These are phyloP conservation scores for Scheffersomyces quercinus DNA, from an alignment of 1,139 yeast species.

Conservation along the genomic window DNA sequence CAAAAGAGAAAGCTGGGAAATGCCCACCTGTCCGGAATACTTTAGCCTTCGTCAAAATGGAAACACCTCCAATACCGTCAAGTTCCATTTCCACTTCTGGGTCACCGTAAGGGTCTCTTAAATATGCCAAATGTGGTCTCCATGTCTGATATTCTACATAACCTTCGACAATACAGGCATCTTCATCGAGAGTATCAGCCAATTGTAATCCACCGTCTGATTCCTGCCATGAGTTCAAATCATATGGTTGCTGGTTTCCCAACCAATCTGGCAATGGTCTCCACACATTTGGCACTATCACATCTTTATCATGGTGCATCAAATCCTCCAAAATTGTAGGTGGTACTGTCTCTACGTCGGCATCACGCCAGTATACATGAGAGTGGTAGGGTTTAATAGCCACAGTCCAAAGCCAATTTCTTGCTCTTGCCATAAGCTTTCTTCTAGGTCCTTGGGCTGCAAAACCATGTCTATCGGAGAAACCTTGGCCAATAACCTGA, in stretches of 20 bases:
- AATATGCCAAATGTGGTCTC: constrained; percentile 87
- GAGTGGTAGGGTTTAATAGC: constrained; percentile 55
- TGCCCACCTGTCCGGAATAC: constrained; percentile 82
- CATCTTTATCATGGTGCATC: constrained; percentile 56
- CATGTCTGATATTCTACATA: constrained; percentile 91
- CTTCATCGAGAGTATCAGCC: constrained; percentile 77
- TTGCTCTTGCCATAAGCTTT: constrained; percentile 55
- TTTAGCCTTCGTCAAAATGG: constrained; percentile 75
- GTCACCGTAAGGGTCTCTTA: constrained; percentile 84
- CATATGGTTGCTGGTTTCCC: constrained; percentile 88
- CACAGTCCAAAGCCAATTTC: constrained; percentile 55
- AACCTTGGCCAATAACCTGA: constrained; percentile 53
- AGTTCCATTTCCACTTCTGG: constrained; percentile 84
- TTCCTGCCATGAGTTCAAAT: constrained; percentile 89
- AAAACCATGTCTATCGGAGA: constrained; percentile 54
- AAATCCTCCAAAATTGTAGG: constrained; percentile 52
- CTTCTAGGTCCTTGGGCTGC: constrained; percentile 58
- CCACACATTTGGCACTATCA: constrained; percentile 85
- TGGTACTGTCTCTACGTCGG: constrained; percentile 55
- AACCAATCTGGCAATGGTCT: constrained; percentile 89
- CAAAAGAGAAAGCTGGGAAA: constrained; percentile 88
- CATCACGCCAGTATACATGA: constrained; percentile 57
- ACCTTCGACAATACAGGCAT: constrained; percentile 89
- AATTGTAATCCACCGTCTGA: constrained; percentile 78
- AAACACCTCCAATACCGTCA: constrained; percentile 92